These are phyloP conservation scores for Aspergillus phoenicis DNA, from an alignment of 2,329 filamentous ascomycete genomes.

Conservation along the genomic window DNA sequence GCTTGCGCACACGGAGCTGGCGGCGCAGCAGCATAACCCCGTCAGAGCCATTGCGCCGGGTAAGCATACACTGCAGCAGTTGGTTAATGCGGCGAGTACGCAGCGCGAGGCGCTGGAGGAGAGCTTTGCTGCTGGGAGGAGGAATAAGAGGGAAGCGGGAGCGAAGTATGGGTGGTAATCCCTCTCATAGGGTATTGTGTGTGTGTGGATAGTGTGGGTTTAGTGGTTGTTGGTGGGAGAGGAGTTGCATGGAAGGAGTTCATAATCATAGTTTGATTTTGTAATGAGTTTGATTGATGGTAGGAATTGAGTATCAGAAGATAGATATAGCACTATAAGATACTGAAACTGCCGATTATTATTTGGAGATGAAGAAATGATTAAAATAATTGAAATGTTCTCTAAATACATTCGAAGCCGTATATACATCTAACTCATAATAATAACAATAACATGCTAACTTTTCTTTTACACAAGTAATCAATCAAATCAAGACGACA, in stretches of 20 bases:
- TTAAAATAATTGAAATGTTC: too few species aligned
- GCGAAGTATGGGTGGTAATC: slow-evolving; percentile 77
- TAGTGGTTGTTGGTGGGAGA: background rate
- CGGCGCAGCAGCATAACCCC: slow-evolving; percentile 69
- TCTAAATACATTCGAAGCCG: too few species aligned
- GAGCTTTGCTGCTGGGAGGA: slow-evolving; percentile 79
- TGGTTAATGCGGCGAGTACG: slow-evolving; percentile 78
- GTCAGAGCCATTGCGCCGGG: slow-evolving; percentile 80
- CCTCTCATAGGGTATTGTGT: slow-evolving; percentile 2
- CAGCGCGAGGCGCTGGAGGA: slow-evolving; percentile 90
- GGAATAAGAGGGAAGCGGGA: slow-evolving; percentile 79
- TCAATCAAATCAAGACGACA: slow-evolving; percentile 34
- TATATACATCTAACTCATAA: background rate
- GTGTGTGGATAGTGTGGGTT: background rate
- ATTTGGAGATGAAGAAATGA: too few species aligned
- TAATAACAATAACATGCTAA: background rate
- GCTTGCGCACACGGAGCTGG: slow-evolving; percentile 64
- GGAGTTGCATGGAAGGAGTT: too few species aligned
- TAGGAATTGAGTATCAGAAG: too few species aligned
- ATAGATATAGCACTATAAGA: too few species aligned
- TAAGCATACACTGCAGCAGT: slow-evolving; percentile 85
- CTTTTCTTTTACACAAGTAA: background rate
- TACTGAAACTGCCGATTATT: too few species aligned
- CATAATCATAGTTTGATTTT: too few species aligned
- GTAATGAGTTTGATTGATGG: too few species aligned